A percentile compares a stretch with the other conserved stretches of the same genome.
phyloP scores from a whole-genome alignment of 768 basidiomycete genomes.

The Tulasnella sp. region DNA sequence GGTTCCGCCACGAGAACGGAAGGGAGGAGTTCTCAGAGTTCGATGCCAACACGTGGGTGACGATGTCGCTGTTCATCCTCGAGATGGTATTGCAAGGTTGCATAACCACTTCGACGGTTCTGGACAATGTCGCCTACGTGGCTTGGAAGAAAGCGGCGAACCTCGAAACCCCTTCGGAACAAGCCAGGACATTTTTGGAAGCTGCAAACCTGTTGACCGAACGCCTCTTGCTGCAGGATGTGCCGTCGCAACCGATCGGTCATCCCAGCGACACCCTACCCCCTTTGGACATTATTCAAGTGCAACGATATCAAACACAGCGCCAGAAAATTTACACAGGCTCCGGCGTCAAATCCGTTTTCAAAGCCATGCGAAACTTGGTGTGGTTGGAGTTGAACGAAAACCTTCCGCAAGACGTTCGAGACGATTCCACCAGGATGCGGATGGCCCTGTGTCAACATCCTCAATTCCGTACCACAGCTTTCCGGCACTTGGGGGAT shows the following conservation, averaged over 20 bases:
- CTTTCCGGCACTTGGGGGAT: conserved; percentile 61
- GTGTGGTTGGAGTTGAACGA: conserved; percentile 58
- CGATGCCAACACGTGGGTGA: conserved; percentile 52
- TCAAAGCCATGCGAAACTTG: conserved; percentile 53
- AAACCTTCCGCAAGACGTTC: conserved; percentile 39
- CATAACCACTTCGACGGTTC: conserved; percentile 57
- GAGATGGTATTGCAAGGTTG: conserved; percentile 50
- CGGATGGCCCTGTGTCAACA: conserved; percentile 50
- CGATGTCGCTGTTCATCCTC: conserved; percentile 48
- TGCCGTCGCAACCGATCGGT: conserved; percentile 23
- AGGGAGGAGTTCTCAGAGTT: conserved; percentile 50
- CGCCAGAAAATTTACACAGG: conserved; percentile 50
- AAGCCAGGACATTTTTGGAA: conserved; percentile 36
- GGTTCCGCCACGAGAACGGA: conserved; percentile 55
- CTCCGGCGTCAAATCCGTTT: conserved; percentile 55
- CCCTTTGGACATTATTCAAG: conserved; percentile 45
- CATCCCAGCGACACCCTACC: conserved; percentile 17
- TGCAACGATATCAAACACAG: conserved; percentile 58
- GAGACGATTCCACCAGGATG: conserved; percentile 38
- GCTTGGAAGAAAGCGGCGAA: conserved; percentile 53
- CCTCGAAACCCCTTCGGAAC: conserved; percentile 21
- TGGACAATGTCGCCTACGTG: conserved; percentile 67
- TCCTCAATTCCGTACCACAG: conserved; percentile 60
- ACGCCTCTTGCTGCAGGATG: conserved; percentile 44
- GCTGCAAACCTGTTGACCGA: conserved; percentile 55